These are phyloP conservation scores for Priceomyces medius DNA, from an alignment of 805 yeast species.

Conservation along the genomic window DNA sequence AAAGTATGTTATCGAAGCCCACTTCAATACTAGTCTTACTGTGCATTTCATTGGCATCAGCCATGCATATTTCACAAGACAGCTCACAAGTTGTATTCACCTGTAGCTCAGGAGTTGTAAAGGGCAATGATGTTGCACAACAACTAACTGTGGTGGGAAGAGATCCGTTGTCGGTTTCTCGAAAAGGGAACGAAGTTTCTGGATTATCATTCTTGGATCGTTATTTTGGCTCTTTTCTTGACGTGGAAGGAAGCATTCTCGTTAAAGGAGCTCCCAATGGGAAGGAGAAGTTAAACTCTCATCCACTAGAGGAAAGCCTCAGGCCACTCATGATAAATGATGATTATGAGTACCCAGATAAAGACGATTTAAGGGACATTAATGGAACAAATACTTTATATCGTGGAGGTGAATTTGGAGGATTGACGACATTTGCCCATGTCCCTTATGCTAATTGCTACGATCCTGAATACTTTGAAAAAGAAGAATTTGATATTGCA, in stretches of 20 bases:
- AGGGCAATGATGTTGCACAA: too few relatives aligned
- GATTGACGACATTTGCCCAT: conserved; percentile 73
- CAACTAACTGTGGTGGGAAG: too few relatives aligned
- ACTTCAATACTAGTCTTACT: too few relatives aligned
- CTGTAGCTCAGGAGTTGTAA: too few relatives aligned
- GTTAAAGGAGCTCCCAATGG: neutral
- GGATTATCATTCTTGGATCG: neutral
- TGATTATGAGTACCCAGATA: neutral
- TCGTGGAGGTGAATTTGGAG: too few relatives aligned
- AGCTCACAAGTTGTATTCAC: too few relatives aligned
- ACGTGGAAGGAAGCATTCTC: neutral
- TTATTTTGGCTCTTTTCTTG: neutral
- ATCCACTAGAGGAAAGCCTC: neutral
- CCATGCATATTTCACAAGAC: too few relatives aligned
- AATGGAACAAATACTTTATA: neutral
- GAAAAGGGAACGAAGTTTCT: too few relatives aligned
- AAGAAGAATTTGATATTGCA: conserved; percentile 62
- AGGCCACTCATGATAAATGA: neutral
- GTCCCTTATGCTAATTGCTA: conserved; percentile 59
- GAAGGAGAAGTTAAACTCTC: neutral
- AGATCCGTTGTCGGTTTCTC: too few relatives aligned
- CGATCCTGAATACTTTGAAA: conserved; percentile 42
- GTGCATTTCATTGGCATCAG: too few relatives aligned
- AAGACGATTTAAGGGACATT: neutral
- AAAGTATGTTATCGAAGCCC: too few relatives aligned